These are phyloP conservation scores for Lachnellula subtilissima DNA, from an alignment of 2,329 filamentous ascomycete species.

Conservation along the genomic window DNA sequence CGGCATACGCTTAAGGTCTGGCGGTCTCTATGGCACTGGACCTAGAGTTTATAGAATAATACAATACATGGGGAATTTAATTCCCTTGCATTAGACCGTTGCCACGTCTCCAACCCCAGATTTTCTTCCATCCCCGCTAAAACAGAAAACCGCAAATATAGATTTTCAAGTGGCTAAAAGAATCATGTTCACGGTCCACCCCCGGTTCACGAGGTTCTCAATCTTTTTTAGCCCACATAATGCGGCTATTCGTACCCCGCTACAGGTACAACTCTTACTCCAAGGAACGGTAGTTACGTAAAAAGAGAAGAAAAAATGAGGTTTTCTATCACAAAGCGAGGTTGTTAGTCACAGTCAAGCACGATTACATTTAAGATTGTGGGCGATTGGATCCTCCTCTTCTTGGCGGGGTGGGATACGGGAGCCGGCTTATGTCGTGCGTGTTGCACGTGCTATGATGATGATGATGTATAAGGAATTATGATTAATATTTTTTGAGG, in stretches of 20 bases:
- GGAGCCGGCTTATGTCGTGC: neutral
- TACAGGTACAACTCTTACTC: no score
- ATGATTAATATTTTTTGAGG: neutral
- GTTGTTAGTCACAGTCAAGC: neutral
- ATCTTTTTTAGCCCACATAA: no score
- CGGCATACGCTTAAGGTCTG: conserved; percentile 19
- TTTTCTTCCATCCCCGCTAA: no score
- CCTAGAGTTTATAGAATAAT: conserved; percentile 11
- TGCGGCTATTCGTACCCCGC: no score
- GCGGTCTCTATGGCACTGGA: conserved; percentile 23
- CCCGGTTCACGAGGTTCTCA: no score
- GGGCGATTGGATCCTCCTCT: neutral
- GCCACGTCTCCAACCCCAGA: no score
- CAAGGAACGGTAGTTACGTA: no score
- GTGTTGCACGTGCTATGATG: neutral
- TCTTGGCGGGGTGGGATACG: neutral
- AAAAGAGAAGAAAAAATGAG: no score
- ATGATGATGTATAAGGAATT: neutral
- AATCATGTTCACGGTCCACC: no score
- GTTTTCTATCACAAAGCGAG: no score
- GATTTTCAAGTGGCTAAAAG: no score
- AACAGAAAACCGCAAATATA: no score
- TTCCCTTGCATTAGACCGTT: neutral
- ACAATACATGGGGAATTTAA: conserved; percentile 13
- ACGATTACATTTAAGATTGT: neutral